Evolutionary conservation across 2,329 filamentous ascomycete genomes (phyloP).

Genomic region (Colletotrichum sp.): DNA sequence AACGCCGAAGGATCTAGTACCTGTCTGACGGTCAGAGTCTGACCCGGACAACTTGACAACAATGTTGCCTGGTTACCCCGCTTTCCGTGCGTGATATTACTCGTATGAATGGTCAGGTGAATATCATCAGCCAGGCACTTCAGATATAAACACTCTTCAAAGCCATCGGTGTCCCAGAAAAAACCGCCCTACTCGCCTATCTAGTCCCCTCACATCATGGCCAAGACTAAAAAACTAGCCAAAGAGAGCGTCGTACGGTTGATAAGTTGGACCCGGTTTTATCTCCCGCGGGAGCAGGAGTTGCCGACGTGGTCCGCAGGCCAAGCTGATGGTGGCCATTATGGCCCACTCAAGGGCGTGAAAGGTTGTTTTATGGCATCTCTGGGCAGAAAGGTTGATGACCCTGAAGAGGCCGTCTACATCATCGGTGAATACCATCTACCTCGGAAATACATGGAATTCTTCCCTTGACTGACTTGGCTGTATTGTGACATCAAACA

Average conservation of each 20-base stretch:
- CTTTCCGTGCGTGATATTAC: not conserved
- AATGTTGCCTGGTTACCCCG: not conserved
- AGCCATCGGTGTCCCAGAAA: too few relatives aligned
- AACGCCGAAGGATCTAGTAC: too few relatives aligned
- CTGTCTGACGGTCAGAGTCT: too few relatives aligned
- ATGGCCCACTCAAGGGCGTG: conserved; percentile 20
- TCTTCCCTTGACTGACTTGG: not conserved
- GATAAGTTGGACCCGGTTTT: conserved; percentile 25
- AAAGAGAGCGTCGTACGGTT: not conserved
- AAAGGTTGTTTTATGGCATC: not conserved
- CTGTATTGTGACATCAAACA: not conserved
- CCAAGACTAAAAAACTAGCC: not conserved
- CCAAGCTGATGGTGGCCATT: conserved; percentile 6
- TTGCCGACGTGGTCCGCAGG: conserved; percentile 23
- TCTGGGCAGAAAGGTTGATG: conserved; percentile 24
- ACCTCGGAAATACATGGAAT: not conserved
- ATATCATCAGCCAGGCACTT: not conserved
- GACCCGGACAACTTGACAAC: too few relatives aligned
- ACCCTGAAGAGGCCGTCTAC: conserved; percentile 24
- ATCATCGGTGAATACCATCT: conserved; percentile 18
- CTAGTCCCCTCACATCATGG: not conserved
- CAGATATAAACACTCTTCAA: not conserved
- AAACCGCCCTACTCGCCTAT: not conserved
- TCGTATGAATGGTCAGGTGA: too few relatives aligned
- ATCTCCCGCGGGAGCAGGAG: conserved; percentile 24